Base-by-base conservation (phyloP, 768 basidiomycete species). In the Phylloporus arenicola region DNA sequence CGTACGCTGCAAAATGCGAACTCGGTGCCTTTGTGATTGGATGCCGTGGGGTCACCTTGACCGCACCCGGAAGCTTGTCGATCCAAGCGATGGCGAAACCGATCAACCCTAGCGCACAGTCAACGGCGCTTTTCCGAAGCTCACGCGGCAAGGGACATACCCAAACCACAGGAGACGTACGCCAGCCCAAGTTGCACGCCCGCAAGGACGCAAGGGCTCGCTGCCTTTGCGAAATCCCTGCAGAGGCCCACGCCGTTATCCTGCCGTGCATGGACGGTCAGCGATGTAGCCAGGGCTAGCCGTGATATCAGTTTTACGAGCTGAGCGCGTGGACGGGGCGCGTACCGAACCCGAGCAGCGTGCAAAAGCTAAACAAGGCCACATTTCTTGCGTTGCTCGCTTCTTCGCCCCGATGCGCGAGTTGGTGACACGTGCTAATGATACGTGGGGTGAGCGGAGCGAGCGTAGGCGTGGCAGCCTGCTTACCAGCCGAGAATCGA, bases 1-100 rank as follows among this genome's bases (percentile, higher is more conserved):
- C 49, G 1, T 57, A 31, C 6, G 65, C 65, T 7, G 53, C 50
- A 13, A 60, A 63, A 10, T 47, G 58, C 30, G 65, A 67, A 33
- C 65, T 69, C 4, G 67, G 54, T 4, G 67, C 67, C 44, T 68
- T 69, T n/a, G 63, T 69, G 16, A 58, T 37, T 16, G 54, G 52
- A 37, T 67, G 60, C 31, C 65, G 60, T 6, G 55, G 54, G 6
- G 31, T 56, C 53, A 67, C 65, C 31, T 49, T 52, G 7, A 60
- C 53, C 7, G 44, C 63, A 2, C 65, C 63, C 0, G 65, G 65
- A 30, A 53, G 47, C 53, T 52, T 69, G 60, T 68, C 66, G 5
- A 62, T 42, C 62, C 60, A 64, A 39, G 65, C 54, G 38, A 60
- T n/a, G 25, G 58, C 19, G 24, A 58, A 47, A 8, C 65, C 65